Base-by-base conservation (phyloP, 2,329 filamentous ascomycete species). In the Calonectria hongkongensis region DNA sequence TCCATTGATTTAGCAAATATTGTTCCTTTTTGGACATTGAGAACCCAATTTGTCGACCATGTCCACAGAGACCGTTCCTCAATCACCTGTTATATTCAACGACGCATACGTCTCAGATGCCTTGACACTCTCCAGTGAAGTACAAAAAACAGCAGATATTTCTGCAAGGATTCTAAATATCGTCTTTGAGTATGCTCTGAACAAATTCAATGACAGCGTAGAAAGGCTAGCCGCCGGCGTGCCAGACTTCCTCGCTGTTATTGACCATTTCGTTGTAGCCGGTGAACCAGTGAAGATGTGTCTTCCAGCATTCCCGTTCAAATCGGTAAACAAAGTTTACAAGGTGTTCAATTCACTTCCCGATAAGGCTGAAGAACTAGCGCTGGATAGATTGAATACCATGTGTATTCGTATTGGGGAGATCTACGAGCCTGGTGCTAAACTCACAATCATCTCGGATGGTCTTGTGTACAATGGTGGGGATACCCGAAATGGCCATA, bases 381-480 rank as follows among this genome's bases (percentile, higher is more conserved):
- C 81, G 0, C 74, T 83, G 0, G 71, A 68, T 2, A 73, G 80
- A 0, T 54, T 83, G 2, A 79, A 83, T 25, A 71, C 64, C 15
- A 80, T 83, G 74, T 83, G 81, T 21, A 30, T 43, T 2, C 68
- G 73, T 8, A 82, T 83, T 25, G 28, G 68, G 0, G 67, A 81
- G 2, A 43, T 82, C 1, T 82, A 82, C 16, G 7, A 45, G 0
- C 80, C 81, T 5, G 81, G 81, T 1, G 81, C 81, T 1, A 50
- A 73, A 12, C 70, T 79, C 2, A 85, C 84, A 18, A 89, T 90
- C 41, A 84, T 88, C 8, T 89, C 88, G 0, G 88, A 90, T 74
- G 89, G 89, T 0, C 81, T 90, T 16, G 86, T 88, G 0, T 90
- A 89, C 50, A 90, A 89, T 71, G 88, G 87, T 88, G 27, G 18